Base-by-base conservation (phyloP, 768 basidiomycete genomes). In the Amanita pallidorosea region DNA sequence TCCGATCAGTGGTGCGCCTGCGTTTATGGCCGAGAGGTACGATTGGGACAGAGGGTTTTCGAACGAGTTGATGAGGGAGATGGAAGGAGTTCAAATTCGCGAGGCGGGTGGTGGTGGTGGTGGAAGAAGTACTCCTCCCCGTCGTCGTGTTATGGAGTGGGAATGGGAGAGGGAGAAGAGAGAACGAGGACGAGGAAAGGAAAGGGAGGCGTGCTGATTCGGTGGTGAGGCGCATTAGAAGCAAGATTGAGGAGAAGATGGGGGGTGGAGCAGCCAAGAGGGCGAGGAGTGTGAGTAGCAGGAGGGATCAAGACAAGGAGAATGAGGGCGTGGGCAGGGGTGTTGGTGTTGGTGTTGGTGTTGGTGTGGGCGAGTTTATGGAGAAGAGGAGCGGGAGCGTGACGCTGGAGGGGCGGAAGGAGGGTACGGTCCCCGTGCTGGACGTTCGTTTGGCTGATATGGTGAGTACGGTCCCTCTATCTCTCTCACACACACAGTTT, bases 31-130 rank as follows among this genome's bases (percentile, higher is more conserved):
- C n/a, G 85, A 86, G 43, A 64, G 67, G 13, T 70, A 76, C 53
- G 67, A 71, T 52, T 79, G 88, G 88, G 81, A 90, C 62, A 80
- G 77, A 48, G 80, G 81, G 0, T 82, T 70, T 58, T 80, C 77
- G 0, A 69, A 67, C 2, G 69, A 70, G 27, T 61, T 80, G 35
- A 69, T 70, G 45, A 61, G 61, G 2, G 80, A 80, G 49, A 46
- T 68, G 12, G 59, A 61, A 3, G 49, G 46, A 18, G 53, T 53
- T 7, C 31, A 31, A 4, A 3, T 33, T 33, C 11, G 46, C 52
- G 13, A 17, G 17, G 9, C 9, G 8, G 18, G 8, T 6, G 17
- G 27, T 9, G 12, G 47, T n/a, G n/a, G n/a, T n/a, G n/a, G n/a
- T n/a, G n/a, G n/a, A 35, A 35, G 43, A 27, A 27, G 6, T 7